Evolutionary conservation across 352 stramenopile species (phyloP), one percentile per base, ranked within the genome.

Genomic region (Pythium chondricola): DNA sequence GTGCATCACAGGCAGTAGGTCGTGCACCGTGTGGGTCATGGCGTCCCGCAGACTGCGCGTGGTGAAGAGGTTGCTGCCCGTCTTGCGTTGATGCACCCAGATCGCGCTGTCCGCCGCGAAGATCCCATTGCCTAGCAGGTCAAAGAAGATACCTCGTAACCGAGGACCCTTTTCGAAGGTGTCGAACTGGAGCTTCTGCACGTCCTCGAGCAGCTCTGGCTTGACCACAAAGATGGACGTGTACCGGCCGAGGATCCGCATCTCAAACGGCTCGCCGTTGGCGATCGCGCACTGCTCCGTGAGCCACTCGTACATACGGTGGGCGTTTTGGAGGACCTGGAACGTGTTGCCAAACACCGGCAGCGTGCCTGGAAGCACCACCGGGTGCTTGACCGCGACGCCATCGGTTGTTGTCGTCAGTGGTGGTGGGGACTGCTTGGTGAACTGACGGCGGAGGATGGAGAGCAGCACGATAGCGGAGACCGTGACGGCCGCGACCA

Each of bases 61-160:
- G 14, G 68, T 69, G 52, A 83, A 85, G 38, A 83, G 45, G 6
- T 66, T 63, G 39, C 64, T 80, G 6, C 65, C 51, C 0, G 69
- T 75, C 63, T 81, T 83, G 35, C 73, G 68, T 41, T 85, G 69
- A 16, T 61, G 56, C 6, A 63, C 31, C 67, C 69, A 78, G 38
- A 65, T 67, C 39, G 56, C 44, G 0, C 55, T 57, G 31, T 83
- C 65, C 11, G 66, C 57, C 3, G 57, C 47, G 21, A 80, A 69
- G 29, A 77, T 74, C 10, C 68, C 63, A 9, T 71, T 43, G 16
- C 61, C 65, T 2, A 78, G n/a, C 2, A 82, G 43, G 16, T 50
- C 40, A 1, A 76, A 51, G 11, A 56, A 42, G 29, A 33, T 8
- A 35, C 43, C 14, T 65, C 54, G 40, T 49, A 56, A 30, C 66